Conservation (phyloP, 331 rosid genomes). For the Ulmus americana region DNA sequence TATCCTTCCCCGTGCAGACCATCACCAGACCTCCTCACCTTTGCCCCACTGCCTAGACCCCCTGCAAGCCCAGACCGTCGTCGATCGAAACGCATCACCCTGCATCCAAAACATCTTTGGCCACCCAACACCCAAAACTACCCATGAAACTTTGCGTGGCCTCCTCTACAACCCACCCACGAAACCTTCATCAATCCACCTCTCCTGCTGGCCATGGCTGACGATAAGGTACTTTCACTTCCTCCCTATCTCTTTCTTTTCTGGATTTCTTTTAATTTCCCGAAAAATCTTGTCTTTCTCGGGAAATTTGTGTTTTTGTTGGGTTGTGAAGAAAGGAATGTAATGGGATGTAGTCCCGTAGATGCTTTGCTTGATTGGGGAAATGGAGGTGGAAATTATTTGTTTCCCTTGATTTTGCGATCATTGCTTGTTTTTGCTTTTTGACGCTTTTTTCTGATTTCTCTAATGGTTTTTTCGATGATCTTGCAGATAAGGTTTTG, state of each 20-base stretch:
- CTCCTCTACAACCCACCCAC: too few relatives aligned
- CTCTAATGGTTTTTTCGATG: background rate
- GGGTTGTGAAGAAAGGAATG: constrained; percentile 9
- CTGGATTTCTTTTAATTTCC: too few relatives aligned
- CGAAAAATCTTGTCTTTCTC: background rate
- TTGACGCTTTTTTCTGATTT: background rate
- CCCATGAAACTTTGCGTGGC: too few relatives aligned
- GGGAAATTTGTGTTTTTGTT: constrained; percentile 23
- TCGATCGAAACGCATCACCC: too few relatives aligned
- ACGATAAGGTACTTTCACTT: constrained; percentile 59
- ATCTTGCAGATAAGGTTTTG: constrained; percentile 2
- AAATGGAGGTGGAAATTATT: background rate
- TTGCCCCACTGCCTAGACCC: too few relatives aligned
- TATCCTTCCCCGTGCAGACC: too few relatives aligned
- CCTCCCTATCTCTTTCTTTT: background rate
- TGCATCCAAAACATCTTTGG: too few relatives aligned
- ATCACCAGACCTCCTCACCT: too few relatives aligned
- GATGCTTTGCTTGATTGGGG: background rate
- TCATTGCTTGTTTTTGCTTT: background rate
- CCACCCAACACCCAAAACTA: too few relatives aligned
- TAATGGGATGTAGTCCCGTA: background rate
- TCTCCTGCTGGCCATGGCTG: constrained; percentile 55
- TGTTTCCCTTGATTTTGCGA: background rate
- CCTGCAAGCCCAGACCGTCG: too few relatives aligned
- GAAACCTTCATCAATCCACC: background rate